Evolutionary conservation across 257 asterid genomes (phyloP).

Genomic region (Ligustrum vulgare): DNA sequence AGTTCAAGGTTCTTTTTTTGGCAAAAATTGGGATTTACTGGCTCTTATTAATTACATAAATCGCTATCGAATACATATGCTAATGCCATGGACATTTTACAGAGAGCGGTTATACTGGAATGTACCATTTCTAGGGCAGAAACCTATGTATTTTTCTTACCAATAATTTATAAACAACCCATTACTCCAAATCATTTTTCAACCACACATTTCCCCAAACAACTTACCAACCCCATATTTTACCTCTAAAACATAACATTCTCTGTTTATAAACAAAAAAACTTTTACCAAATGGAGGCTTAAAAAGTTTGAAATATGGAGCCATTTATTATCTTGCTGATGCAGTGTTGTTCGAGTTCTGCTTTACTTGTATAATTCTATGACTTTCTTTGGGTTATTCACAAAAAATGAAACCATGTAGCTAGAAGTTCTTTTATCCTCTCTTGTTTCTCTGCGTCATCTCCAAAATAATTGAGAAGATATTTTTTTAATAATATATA

Average conservation of each 20-base stretch:
- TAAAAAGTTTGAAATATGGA: neutral
- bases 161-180: neutral
- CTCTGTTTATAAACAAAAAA: too few relatives aligned
- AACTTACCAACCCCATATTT: too few relatives aligned
- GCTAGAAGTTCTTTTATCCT: neutral
- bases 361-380: neutral
- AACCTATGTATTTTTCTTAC: neutral
- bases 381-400: neutral
- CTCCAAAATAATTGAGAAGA: neutral
- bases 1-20: neutral
- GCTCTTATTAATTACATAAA: neutral
- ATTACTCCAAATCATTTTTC: too few relatives aligned
- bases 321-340: neutral
- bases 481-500: neutral
- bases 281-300: too few relatives aligned
- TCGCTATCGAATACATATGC: neutral
- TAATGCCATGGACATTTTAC: neutral
- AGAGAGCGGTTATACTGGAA: neutral
- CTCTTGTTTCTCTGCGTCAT: neutral
- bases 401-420: neutral
- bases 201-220: too few relatives aligned
- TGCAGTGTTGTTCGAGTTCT: neutral
- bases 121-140: neutral
- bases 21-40: neutral
- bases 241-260: too few relatives aligned